These are phyloP conservation scores for Agarophyton chilense DNA, from an alignment of 23 red algal genomes.

Conservation along the genomic window DNA sequence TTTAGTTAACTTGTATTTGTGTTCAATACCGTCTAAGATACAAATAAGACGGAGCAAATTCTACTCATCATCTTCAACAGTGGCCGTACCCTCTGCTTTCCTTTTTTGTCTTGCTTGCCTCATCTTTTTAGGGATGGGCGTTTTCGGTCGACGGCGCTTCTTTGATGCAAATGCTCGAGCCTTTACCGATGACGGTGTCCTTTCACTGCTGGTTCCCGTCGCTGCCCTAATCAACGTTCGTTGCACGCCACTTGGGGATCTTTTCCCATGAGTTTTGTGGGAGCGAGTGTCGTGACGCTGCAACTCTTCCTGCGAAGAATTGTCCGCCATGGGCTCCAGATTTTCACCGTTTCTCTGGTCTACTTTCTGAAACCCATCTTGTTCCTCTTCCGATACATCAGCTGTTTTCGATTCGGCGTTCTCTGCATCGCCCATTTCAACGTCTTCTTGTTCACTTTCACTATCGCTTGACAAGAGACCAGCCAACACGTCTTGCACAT, in stretches of 20 bases:
- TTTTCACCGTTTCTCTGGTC: not conserved
- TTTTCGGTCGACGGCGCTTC: conserved; percentile 3
- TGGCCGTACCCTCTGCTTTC: not conserved
- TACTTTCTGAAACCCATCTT: not conserved
- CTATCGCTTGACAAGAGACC: conserved; percentile 1
- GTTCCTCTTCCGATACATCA: not conserved
- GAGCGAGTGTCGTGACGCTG: not conserved
- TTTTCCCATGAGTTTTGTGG: not conserved
- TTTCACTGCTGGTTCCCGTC: not conserved
- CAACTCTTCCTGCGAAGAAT: not conserved
- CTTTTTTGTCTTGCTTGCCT: not conserved
- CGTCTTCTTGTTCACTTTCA: not conserved
- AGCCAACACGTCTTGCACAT: not conserved
- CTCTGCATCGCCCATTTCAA: not conserved
- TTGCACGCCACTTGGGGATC: not conserved
- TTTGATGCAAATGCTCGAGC: not conserved
- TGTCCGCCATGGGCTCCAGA: not conserved
- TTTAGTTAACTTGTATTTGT: no score
- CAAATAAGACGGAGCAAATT: not conserved
- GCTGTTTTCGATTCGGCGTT: not conserved
- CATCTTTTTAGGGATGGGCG: not conserved
- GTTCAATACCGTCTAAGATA: not conserved
- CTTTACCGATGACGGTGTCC: not conserved
- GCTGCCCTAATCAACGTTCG: not conserved
- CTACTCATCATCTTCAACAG: not conserved